Evolutionary conservation across 768 basidiomycete genomes (phyloP), one percentile per base, ranked within the genome.

Genomic region (Lentinus tigrinus): DNA sequence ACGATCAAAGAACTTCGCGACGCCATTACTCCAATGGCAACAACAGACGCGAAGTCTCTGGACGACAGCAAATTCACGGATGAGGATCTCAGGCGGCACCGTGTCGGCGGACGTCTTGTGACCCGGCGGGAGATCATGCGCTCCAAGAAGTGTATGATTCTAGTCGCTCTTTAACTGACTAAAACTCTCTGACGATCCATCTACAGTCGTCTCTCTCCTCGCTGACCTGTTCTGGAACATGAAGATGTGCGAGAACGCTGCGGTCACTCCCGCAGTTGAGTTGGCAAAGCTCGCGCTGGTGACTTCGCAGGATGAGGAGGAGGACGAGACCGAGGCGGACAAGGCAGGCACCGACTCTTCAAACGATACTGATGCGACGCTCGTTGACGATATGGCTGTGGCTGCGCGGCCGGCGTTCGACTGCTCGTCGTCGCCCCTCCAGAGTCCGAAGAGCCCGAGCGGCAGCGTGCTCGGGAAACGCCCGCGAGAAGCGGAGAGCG

Each of bases 1-100:
- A 96, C 94, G n/a, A 93, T 97, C 72, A 89, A 84, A 67, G 91
- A 95, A 36, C 81, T 97, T 26, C 82, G 95, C 31, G 85, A 88
- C 19, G 86, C 89, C 6, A 85, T 96, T 9, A 75, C 74, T 28
- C 83, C 80, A 19, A 78, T 87, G 75, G 80, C 79, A 24, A 79
- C 82, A 56, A 68, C 79, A 38, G 82, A 81, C 47, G 55, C 79
- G 55, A 87, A 87, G 63, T 65, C 77, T 0, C 57, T 87, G 14
- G 86, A 75, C 31, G 85, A 89, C 39, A 86, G 86, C 58, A 91
- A 89, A 60, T 73, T 88, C 52, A 83, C 85, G 4, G 91, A 94
- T 51, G 91, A 92, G 57, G 90, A 93, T 64, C 73, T 93, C 44
- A 88, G 87, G 70, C 81, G 82, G 52, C 91, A 93, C 70, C 85